Percentiles rank a stretch among this genome's conserved stretches.
Conservation (phyloP, 257 asterid genomes). For the Verbena officinalis region DNA sequence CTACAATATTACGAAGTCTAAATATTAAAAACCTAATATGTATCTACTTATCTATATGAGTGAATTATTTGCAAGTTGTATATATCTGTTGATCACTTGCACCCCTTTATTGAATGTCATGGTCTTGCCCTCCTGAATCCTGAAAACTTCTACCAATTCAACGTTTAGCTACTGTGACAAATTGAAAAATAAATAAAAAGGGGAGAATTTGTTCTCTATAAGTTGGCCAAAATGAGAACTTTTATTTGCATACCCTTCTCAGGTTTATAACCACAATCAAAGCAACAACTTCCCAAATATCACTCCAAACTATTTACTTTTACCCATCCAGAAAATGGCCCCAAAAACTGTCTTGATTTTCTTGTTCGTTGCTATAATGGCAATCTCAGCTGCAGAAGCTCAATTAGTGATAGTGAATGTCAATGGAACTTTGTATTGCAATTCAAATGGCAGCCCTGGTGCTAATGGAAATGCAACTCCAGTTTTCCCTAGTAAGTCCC, state of each 20-base stretch:
- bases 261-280: neutral
- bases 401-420: slow-evolving; percentile 33
- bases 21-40: neutral
- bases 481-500: slow-evolving; percentile 33
- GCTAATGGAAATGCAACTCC: slow-evolving; percentile 41
- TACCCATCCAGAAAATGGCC: slow-evolving; percentile 1
- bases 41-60: neutral
- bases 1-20: neutral
- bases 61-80: neutral
- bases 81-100: neutral
- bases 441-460: slow-evolving; percentile 38
- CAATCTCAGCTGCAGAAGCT: slow-evolving; percentile 43
- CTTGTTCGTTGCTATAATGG: slow-evolving; percentile 32
- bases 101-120: neutral
- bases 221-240: neutral
- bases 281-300: neutral
- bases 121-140: neutral
- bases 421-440: slow-evolving; percentile 47
- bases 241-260: neutral
- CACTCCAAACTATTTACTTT: neutral
- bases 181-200: neutral
- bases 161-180: neutral
- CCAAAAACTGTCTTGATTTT: slow-evolving; percentile 25
- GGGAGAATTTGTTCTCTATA: neutral
- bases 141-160: neutral